Evolutionary conservation across 441 rosid genomes (phyloP).

Genomic region (Pelargonium myrrhifolium): DNA sequence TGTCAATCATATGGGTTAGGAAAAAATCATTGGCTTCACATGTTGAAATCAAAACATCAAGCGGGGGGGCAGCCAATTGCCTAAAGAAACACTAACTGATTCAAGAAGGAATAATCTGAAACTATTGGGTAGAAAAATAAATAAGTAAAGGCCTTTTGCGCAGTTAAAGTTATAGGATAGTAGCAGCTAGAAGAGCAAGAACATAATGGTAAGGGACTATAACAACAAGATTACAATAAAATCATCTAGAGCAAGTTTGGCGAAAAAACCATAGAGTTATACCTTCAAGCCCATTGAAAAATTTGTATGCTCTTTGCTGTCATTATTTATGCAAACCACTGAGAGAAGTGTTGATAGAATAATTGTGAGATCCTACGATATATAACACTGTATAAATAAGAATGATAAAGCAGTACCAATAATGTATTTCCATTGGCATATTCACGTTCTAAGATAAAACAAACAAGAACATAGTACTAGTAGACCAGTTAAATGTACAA

Average conservation of each 20-base stretch:
- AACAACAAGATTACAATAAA: constrained; percentile 6
- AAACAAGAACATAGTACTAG: constrained; percentile 4
- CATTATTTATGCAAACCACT: constrained; percentile 57
- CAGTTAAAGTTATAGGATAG: not conserved
- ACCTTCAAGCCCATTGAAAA: constrained; percentile 84
- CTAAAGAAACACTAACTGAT: not conserved
- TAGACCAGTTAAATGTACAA: not conserved
- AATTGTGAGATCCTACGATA: constrained; percentile 66
- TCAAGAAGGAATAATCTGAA: constrained; percentile 5
- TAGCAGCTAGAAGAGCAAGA: not conserved
- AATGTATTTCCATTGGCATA: constrained; percentile 3
- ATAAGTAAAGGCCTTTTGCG: not conserved
- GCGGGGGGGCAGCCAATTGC: not conserved
- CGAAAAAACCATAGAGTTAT: constrained; percentile 6
- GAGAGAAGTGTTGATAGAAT: constrained; percentile 88
- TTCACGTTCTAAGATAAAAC: not conserved
- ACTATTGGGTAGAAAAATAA: not conserved
- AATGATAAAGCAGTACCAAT: constrained; percentile 6
- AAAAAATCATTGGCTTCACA: not conserved
- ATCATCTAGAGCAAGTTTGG: constrained; percentile 6
- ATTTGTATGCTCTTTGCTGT: constrained; percentile 50
- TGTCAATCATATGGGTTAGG: not conserved
- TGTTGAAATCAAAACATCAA: not conserved
- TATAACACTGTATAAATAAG: constrained; percentile 5
- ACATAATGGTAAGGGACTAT: not conserved